Percentiles rank a stretch among this genome's conserved stretches.
Conservation (phyloP, 768 basidiomycete species). For the Lactifluus echinatus region DNA sequence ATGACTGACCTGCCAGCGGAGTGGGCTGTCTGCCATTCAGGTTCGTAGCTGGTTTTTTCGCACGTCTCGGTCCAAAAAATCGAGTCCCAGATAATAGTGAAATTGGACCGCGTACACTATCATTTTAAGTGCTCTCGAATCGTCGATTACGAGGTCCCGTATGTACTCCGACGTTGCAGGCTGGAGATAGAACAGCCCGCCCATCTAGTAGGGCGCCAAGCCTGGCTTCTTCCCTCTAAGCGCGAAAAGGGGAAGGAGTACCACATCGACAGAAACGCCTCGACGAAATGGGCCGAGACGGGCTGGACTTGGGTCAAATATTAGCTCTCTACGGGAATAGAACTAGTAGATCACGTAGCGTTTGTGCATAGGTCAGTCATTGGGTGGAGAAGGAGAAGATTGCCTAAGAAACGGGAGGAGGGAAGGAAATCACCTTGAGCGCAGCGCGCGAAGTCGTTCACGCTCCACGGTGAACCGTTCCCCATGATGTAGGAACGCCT, state of each 20-base stretch:
- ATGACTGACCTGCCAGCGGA: too few species aligned
- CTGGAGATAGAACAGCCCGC: conserved; percentile 27
- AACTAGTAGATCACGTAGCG: conserved; percentile 22
- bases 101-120: conserved; percentile 22
- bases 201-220: conserved; percentile 28
- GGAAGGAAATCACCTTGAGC: conserved; percentile 25
- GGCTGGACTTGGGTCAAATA: conserved; percentile 27
- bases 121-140: conserved; percentile 29
- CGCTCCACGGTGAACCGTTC: conserved; percentile 28
- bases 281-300: conserved; percentile 28
- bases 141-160: conserved; percentile 27
- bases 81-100: too few species aligned
- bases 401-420: neutral
- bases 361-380: neutral
- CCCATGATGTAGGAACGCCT: conserved; percentile 32
- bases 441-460: conserved; percentile 25
- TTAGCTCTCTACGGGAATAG: conserved; percentile 25
- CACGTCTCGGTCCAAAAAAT: too few species aligned
- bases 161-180: conserved; percentile 29
- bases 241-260: conserved; percentile 24
- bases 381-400: neutral
- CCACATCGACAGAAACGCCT: conserved; percentile 27
- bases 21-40: conserved; percentile 29
- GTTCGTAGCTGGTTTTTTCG: conserved; percentile 20
- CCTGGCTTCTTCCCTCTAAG: conserved; percentile 19